Evolutionary conservation across 257 asterid genomes (phyloP).

Genomic region (Lantana camara): DNA sequence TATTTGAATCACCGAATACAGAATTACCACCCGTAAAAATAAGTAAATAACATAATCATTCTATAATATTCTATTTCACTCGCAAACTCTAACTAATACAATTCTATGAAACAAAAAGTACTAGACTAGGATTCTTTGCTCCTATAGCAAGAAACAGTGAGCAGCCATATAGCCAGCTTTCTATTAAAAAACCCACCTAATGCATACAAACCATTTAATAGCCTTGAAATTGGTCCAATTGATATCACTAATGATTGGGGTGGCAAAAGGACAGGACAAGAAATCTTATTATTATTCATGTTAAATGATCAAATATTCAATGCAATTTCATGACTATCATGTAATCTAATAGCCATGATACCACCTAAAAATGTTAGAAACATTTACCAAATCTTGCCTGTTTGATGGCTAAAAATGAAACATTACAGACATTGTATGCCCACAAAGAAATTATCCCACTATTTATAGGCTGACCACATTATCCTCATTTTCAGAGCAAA

Average conservation of each 20-base stretch:
- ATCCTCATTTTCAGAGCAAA: conserved; percentile 13
- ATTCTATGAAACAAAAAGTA: background rate
- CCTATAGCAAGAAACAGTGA: conserved; percentile 7
- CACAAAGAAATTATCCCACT: conserved; percentile 15
- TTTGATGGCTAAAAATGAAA: conserved; percentile 37
- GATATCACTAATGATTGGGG: too few species aligned
- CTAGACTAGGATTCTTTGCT: conserved; percentile 13
- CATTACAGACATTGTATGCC: conserved; percentile 30
- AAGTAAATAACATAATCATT: background rate
- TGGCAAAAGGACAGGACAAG: conserved; percentile 24
- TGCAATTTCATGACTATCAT: background rate
- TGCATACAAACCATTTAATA: too few species aligned
- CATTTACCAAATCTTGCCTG: background rate
- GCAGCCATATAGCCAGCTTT: background rate
- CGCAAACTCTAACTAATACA: background rate
- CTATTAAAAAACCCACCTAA: too few species aligned
- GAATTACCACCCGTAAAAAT: too few species aligned
- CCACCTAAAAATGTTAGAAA: too few species aligned
- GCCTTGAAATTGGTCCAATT: too few species aligned
- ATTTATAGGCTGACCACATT: conserved; percentile 24
- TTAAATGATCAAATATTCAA: conserved; percentile 12
- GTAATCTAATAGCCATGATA: too few species aligned
- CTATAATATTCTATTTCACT: background rate
- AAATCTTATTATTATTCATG: conserved; percentile 1
- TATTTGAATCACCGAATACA: too few species aligned